Base-by-base conservation (phyloP, 2,329 filamentous ascomycete genomes). In the Claviceps sorghi region DNA sequence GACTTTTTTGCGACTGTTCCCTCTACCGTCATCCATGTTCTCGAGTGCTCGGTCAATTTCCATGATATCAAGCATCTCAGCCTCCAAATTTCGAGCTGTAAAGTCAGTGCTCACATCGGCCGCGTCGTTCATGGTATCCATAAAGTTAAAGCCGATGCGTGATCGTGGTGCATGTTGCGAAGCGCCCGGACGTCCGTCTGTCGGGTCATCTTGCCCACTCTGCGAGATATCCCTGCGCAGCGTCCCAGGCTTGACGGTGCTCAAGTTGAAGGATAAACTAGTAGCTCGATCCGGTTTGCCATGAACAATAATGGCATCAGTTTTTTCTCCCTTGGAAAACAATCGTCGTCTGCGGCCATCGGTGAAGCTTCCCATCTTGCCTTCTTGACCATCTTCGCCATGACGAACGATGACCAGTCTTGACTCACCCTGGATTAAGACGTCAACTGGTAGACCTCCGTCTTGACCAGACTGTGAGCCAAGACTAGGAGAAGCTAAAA, bases 41-140 rank as follows among this genome's bases (percentile, higher is more conserved):
- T 78, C 73, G 50, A 84, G 64, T 48, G 74, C 76, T 54, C 77
- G 74, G 58, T 84, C 80, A 59, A 84, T 81, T 58, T 80, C 79
- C 72, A 82, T 77, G 45, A 84, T 79, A 61, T 82, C 79, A 58
- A 84, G 69, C 70, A 82, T 76, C 64, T 82, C 78, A 32, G 72
- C 70, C 60, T 82, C 78, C 13, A 80, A 70, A 52, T 81, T 72
- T 34, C 78, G 68, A 29, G 69, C 67, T 22, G 68, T 71, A n/a
- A 73, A 67, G 49, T 77, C 73, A 36, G 74, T 71, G 22, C 68
- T 67, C 7, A 68, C 64, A 53, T 81, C 77, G 3, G 78, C 78
- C 1, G 78, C 78, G 1, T 69, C 72, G 48, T 67, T 71, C 34
- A 82, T 61, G 19, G 69, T 75, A 44, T 73, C 71, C 40, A 71